A percentile compares a stretch with the other conserved stretches of the same genome.
Conservation (phyloP, 2,329 filamentous ascomycete species). For the Lojkania enalia region DNA sequence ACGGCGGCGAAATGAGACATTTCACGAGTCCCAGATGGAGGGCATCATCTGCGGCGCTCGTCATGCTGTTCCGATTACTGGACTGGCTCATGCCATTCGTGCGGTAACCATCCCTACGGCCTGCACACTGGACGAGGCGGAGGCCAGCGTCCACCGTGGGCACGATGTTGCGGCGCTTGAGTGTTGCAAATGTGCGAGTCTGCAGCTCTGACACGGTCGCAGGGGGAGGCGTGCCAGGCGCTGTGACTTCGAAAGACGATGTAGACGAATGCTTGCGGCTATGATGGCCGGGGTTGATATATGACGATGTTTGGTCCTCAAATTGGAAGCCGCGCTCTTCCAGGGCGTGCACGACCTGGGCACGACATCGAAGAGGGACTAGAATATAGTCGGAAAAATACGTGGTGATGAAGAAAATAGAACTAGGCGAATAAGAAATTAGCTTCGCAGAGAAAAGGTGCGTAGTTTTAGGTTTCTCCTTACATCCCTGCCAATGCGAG, state of each 20-base stretch:
- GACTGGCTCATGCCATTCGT: slow-evolving; percentile 28
- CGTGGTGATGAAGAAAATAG: slow-evolving; percentile 98
- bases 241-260: slow-evolving; percentile 50
- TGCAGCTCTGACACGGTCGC: slow-evolving; percentile 79
- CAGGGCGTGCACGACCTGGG: slow-evolving; percentile 75
- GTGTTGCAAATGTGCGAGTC: slow-evolving; percentile 76
- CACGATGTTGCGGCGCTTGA: slow-evolving; percentile 75
- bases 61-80: slow-evolving; percentile 32
- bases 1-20: slow-evolving; percentile 53
- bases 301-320: slow-evolving; percentile 64
- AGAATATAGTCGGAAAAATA: slow-evolving; percentile 98
- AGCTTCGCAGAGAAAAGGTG: too few relatives aligned
- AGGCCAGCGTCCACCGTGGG: slow-evolving; percentile 71
- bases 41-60: slow-evolving; percentile 46
- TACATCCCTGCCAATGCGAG: slow-evolving; percentile 87
- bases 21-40: slow-evolving; percentile 54
- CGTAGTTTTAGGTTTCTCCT: too few relatives aligned
- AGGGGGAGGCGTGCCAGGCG: slow-evolving; percentile 73
- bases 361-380: slow-evolving; percentile 74
- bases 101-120: slow-evolving; percentile 50
- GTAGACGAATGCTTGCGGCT: slow-evolving; percentile 50
- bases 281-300: slow-evolving; percentile 60
- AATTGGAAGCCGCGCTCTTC: slow-evolving; percentile 83
- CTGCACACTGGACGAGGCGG: slow-evolving; percentile 80
- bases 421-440: too few relatives aligned